A percentile compares a stretch with the other conserved stretches of the same genome.
Conservation (phyloP, 306 rosid genomes). For the Inga leiocalycina region DNA sequence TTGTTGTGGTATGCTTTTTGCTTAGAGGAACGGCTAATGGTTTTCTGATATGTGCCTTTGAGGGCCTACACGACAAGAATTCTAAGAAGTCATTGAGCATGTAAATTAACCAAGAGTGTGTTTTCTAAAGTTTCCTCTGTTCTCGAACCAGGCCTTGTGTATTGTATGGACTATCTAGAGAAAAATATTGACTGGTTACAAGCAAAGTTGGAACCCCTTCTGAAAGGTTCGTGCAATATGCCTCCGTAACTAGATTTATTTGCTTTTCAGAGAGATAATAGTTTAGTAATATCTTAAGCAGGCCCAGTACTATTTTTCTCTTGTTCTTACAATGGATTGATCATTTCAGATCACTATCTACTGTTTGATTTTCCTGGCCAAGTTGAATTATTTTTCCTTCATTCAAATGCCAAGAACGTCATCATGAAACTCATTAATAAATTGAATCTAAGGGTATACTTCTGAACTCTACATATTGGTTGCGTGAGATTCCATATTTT, state of each 20-base stretch:
- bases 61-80: background rate
- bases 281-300: slow-evolving; percentile 18
- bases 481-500: slow-evolving; percentile 26
- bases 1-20: background rate
- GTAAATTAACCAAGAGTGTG: slow-evolving; percentile 12
- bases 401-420: slow-evolving; percentile 80
- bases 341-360: slow-evolving; percentile 84
- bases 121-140: slow-evolving; percentile 31
- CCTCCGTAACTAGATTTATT: slow-evolving; percentile 24
- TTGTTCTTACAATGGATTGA: slow-evolving; percentile 35
- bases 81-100: background rate
- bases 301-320: slow-evolving; percentile 16
- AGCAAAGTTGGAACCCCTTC: slow-evolving; percentile 76
- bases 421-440: slow-evolving; percentile 77
- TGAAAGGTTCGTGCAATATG: slow-evolving; percentile 68
- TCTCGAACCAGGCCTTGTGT: slow-evolving; percentile 74
- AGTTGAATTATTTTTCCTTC: slow-evolving; percentile 89
- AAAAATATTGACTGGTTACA: slow-evolving; percentile 92
- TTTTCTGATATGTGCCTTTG: slow-evolving; percentile 18
- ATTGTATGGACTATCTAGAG: slow-evolving; percentile 95
- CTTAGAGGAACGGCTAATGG: background rate
- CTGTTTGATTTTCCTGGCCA: slow-evolving; percentile 99
- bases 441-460: slow-evolving; percentile 74
- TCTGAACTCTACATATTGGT: slow-evolving; percentile 27
- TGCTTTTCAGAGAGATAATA: background rate